Percentiles rank a stretch among this genome's conserved stretches.
These are phyloP conservation scores for Fusarium marasasianum DNA, from an alignment of 2,329 filamentous ascomycete species.

Conservation along the genomic window DNA sequence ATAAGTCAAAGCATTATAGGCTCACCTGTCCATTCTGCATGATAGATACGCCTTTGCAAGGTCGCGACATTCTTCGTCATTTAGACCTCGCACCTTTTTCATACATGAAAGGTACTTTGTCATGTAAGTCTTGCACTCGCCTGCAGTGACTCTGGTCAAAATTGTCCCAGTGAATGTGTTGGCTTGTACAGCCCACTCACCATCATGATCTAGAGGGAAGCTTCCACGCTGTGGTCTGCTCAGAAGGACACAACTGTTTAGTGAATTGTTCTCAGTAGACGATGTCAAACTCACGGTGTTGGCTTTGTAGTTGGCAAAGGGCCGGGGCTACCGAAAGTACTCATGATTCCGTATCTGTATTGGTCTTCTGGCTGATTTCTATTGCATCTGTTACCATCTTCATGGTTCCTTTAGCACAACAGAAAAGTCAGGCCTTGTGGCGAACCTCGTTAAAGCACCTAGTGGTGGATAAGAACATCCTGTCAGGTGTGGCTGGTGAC, in stretches of 20 bases:
- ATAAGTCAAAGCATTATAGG: conserved; percentile 4
- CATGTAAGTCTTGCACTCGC: conserved; percentile 94
- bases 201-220: conserved; percentile 93
- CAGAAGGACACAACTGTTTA: conserved; percentile 5
- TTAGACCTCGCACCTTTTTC: conserved; percentile 83
- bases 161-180: background rate
- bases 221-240: conserved; percentile 85
- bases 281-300: conserved; percentile 65
- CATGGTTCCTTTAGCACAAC: conserved; percentile 1
- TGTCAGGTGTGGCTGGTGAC: conserved; percentile 38
- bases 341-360: conserved; percentile 53
- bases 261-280: conserved; percentile 4
- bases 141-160: conserved; percentile 54
- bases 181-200: conserved; percentile 42
- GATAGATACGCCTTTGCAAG: conserved; percentile 88
- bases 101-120: conserved; percentile 86
- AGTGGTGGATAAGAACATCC: conserved; percentile 28
- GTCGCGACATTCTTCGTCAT: conserved; percentile 84
- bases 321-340: conserved; percentile 76
- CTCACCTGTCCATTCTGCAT: conserved; percentile 94
- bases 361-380: conserved; percentile 18
- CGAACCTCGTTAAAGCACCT: conserved; percentile 32
- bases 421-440: conserved; percentile 36
- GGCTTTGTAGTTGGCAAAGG: conserved; percentile 73
- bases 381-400: conserved; percentile 11